Percentiles rank a stretch among this genome's conserved stretches.
Evolutionary conservation across 805 yeast genomes (phyloP).

Genomic region (Cyberlindnera petersonii): DNA sequence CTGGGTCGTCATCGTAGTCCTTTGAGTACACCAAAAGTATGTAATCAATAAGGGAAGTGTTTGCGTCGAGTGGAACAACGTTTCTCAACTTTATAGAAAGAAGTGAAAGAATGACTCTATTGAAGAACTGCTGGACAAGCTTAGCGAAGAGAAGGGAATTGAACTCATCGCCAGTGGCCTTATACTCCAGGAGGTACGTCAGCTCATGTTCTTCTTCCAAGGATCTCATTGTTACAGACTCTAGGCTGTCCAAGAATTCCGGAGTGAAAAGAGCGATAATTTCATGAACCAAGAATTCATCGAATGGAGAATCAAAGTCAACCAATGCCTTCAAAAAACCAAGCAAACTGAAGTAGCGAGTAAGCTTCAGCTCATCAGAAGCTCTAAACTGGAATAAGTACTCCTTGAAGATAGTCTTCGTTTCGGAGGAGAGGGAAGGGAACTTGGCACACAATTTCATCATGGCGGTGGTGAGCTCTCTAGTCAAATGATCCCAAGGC

Average conservation of each 20-base stretch:
- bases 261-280: conserved; percentile 25
- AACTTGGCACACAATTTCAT: conserved; percentile 26
- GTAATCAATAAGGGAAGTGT: conserved; percentile 5
- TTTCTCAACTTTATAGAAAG: conserved; percentile 1
- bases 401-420: conserved; percentile 21
- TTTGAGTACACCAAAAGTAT: conserved; percentile 8
- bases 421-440: conserved; percentile 25
- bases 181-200: conserved; percentile 33
- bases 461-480: conserved; percentile 31
- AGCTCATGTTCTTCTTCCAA: conserved; percentile 26
- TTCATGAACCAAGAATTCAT: conserved; percentile 20
- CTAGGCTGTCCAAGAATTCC: conserved; percentile 21
- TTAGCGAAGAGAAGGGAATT: conserved; percentile 32
- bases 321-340: conserved; percentile 36
- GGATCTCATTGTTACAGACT: conserved; percentile 32
- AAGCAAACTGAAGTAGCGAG: conserved; percentile 31
- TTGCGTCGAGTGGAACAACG: neutral
- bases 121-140: conserved; percentile 22
- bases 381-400: conserved; percentile 25
- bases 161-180: conserved; percentile 34
- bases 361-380: conserved; percentile 13
- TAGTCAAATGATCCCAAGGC: conserved; percentile 39
- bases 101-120: conserved; percentile 13
- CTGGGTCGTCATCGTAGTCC: conserved; percentile 28
- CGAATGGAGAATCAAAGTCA: conserved; percentile 19